Percentiles rank a stretch among this genome's conserved stretches.
phyloP scores from a whole-genome alignment of 495 filamentous ascomycete genomes.

The Bryoglossum gracile region DNA sequence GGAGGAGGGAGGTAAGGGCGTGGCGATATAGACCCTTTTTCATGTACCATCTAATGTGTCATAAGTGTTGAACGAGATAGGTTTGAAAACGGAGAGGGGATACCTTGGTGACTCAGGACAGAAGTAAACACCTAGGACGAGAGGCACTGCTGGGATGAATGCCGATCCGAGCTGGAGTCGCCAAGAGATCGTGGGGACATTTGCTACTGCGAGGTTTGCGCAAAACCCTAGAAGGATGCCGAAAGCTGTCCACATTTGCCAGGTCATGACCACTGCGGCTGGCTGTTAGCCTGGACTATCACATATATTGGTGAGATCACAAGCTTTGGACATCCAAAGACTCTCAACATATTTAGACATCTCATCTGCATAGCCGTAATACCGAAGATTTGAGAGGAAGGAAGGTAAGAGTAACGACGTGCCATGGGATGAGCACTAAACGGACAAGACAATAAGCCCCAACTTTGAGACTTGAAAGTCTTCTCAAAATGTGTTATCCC shows the following conservation, averaged over 20 bases:
- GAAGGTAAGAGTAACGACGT: too few relatives aligned
- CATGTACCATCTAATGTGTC: constrained; percentile 55
- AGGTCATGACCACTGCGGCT: constrained; percentile 66
- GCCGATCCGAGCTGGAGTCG: constrained; percentile 73
- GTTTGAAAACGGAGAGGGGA: too few relatives aligned
- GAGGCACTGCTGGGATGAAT: constrained; percentile 66
- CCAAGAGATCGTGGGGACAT: constrained; percentile 55
- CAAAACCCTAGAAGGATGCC: constrained; percentile 61
- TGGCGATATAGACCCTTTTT: constrained; percentile 55
- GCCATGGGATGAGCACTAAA: too few relatives aligned
- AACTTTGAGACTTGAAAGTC: too few relatives aligned
- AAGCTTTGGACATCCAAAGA: too few relatives aligned
- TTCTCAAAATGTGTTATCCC: too few relatives aligned
- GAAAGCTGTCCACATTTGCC: constrained; percentile 77
- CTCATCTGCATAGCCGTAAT: too few relatives aligned
- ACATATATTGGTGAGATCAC: too few relatives aligned
- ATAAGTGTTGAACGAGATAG: too few relatives aligned
- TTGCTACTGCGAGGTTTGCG: constrained; percentile 60
- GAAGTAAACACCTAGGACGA: constrained; percentile 58
- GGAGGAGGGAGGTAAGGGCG: constrained; percentile 54
- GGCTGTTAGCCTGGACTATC: not conserved
- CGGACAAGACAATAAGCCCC: too few relatives aligned
- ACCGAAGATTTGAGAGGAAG: too few relatives aligned
- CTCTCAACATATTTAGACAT: too few relatives aligned
- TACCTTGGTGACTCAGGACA: constrained; percentile 70